Evolutionary conservation across 169 alveolate species (phyloP).

Genomic region (Plasmodium gonderi): DNA sequence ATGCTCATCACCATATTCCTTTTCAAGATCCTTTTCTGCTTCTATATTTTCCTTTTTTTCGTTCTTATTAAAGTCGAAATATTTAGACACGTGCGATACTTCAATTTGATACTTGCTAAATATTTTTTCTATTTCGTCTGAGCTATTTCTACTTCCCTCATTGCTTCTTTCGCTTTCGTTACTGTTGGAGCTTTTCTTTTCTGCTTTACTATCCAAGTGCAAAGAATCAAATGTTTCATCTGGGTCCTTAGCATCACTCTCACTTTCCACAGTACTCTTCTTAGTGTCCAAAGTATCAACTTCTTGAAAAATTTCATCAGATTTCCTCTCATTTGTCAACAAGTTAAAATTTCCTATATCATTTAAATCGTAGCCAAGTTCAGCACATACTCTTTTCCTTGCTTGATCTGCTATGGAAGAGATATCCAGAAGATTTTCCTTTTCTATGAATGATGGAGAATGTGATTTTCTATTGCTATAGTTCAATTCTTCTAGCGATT

Average conservation of each 20-base stretch:
- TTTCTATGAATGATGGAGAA: neutral
- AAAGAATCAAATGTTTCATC: constrained; percentile 2
- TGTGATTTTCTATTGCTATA: constrained; percentile 45
- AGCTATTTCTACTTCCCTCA: constrained; percentile 15
- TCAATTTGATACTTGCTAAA: constrained; percentile 45
- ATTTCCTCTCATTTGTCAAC: neutral
- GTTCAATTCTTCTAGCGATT: constrained; percentile 44
- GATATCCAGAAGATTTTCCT: constrained; percentile 4
- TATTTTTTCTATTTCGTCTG: constrained; percentile 38
- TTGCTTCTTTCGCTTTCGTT: neutral
- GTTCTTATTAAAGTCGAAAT: constrained; percentile 31
- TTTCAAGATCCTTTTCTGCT: neutral
- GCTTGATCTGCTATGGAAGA: constrained; percentile 26
- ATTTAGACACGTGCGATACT: constrained; percentile 53
- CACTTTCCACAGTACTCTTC: neutral
- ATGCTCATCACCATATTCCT: neutral
- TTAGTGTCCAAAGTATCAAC: neutral
- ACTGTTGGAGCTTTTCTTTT: neutral
- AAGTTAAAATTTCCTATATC: neutral
- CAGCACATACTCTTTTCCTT: constrained; percentile 30
- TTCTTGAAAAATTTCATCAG: neutral
- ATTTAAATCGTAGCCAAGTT: constrained; percentile 15
- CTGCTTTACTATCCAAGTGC: neutral
- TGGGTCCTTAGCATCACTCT: neutral
- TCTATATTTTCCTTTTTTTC: neutral